Conservation (phyloP, 1,139 yeast species). For the Protomyces gravidus region DNA sequence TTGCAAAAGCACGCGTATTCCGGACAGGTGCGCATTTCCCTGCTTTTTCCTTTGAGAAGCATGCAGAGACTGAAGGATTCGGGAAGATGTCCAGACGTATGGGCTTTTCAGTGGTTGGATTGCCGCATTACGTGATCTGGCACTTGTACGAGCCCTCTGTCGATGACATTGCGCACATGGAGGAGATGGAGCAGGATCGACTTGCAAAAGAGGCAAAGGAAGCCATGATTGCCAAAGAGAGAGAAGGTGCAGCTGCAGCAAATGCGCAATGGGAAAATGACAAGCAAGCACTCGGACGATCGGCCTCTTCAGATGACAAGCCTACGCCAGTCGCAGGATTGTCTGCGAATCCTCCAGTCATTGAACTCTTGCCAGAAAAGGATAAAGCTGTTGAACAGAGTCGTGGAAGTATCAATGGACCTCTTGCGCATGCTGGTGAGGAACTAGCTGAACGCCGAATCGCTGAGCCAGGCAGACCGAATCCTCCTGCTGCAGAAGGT, state of each 20-base stretch:
- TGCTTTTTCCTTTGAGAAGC: slow-evolving; percentile 82
- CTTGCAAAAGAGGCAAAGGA: slow-evolving; percentile 37
- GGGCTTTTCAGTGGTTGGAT: slow-evolving; percentile 77
- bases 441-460: slow-evolving; percentile 10
- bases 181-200: slow-evolving; percentile 49
- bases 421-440: slow-evolving; percentile 25
- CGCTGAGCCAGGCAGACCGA: not conserved
- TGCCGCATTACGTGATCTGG: slow-evolving; percentile 90
- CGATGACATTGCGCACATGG: slow-evolving; percentile 55
- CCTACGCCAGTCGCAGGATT: not conserved
- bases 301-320: not conserved
- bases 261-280: slow-evolving; percentile 22
- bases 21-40: slow-evolving; percentile 81
- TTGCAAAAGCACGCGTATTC: slow-evolving; percentile 75
- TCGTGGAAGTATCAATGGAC: slow-evolving; percentile 20
- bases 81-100: slow-evolving; percentile 77
- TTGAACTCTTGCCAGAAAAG: not conserved
- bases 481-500: not conserved
- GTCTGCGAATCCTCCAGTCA: not conserved
- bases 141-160: slow-evolving; percentile 91
- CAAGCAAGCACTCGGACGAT: slow-evolving; percentile 1
- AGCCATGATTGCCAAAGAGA: slow-evolving; percentile 41
- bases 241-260: slow-evolving; percentile 33
- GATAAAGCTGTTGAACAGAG: no score
- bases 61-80: slow-evolving; percentile 90